Percentiles rank a stretch among this genome's conserved stretches.
Evolutionary conservation across 371 early-diverging fungal species (phyloP).

Genomic region (Mortierella sp.): DNA sequence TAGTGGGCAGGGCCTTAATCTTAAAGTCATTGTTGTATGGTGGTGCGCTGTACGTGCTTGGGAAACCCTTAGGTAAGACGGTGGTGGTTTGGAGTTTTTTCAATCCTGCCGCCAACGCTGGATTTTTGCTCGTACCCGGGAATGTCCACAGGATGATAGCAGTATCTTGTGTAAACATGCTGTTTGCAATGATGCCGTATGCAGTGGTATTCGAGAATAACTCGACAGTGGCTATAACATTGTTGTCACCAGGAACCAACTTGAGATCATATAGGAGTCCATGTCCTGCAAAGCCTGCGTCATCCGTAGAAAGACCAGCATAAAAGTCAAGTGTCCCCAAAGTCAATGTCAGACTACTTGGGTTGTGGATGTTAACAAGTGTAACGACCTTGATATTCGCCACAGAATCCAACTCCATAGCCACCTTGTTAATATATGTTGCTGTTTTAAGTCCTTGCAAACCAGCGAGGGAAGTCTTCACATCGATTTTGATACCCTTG

Average conservation of each 20-base stretch:
- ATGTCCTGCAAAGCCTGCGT: background rate
- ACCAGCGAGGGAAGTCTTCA: slow-evolving; percentile 21
- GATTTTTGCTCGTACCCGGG: slow-evolving; percentile 2
- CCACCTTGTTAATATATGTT: too few species aligned
- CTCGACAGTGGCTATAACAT: background rate
- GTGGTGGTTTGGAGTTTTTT: background rate
- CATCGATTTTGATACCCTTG: slow-evolving; percentile 37
- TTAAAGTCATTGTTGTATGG: slow-evolving; percentile 2
- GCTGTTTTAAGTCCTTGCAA: slow-evolving; percentile 29
- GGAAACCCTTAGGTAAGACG: background rate
- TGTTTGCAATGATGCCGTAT: background rate
- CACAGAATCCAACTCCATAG: too few species aligned
- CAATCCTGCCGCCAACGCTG: slow-evolving; percentile 28
- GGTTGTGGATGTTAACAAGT: slow-evolving; percentile 31
- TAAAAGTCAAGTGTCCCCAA: background rate
- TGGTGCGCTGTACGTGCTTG: background rate
- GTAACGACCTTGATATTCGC: background rate
- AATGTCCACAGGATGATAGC: background rate
- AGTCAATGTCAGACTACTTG: slow-evolving; percentile 28
- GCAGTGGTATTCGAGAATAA: background rate
- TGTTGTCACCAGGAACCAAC: background rate
- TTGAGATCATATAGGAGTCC: background rate
- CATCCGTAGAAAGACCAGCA: background rate
- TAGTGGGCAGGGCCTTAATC: slow-evolving; percentile 1
- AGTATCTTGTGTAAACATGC: background rate